Conservation (phyloP, 495 filamentous ascomycete species). For the Penicillium mononematosum region DNA sequence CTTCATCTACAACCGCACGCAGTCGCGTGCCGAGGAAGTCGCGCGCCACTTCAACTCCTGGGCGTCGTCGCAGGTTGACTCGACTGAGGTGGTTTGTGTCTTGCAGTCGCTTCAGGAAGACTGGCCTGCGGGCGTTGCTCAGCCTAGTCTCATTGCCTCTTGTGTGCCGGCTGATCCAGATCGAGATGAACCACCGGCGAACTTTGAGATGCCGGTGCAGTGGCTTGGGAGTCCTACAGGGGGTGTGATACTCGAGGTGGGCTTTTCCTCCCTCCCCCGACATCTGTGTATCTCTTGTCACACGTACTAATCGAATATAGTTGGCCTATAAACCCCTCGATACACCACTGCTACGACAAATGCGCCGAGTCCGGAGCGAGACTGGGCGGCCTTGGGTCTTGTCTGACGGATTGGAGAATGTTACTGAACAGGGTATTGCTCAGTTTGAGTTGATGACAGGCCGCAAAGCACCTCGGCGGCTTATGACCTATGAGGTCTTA, state of each 20-base stretch:
- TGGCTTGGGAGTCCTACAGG: conserved; percentile 78
- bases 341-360: conserved; percentile 68
- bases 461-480: conserved; percentile 68
- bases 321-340: conserved; percentile 72
- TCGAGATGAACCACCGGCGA: conserved; percentile 60
- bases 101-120: conserved; percentile 55
- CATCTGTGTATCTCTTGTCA: not conserved
- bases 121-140: conserved; percentile 64
- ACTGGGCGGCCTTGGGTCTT: conserved; percentile 69
- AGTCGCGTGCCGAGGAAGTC: conserved; percentile 60
- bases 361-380: conserved; percentile 55
- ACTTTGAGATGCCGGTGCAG: conserved; percentile 71
- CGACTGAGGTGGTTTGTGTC: conserved; percentile 57
- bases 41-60: conserved; percentile 70
- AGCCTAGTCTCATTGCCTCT: conserved; percentile 73
- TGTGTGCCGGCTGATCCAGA: conserved; percentile 71
- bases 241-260: conserved; percentile 73
- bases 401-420: conserved; percentile 76
- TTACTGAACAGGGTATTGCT: conserved; percentile 78
- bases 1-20: conserved; percentile 75
- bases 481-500: conserved; percentile 71
- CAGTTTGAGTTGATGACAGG: conserved; percentile 83
- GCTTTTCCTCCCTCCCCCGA: conserved; percentile 7
- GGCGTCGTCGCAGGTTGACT: conserved; percentile 44
- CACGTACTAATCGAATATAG: conserved; percentile 36